Base-by-base conservation (phyloP, 2,329 filamentous ascomycete species). In the Xylaria sp. region DNA sequence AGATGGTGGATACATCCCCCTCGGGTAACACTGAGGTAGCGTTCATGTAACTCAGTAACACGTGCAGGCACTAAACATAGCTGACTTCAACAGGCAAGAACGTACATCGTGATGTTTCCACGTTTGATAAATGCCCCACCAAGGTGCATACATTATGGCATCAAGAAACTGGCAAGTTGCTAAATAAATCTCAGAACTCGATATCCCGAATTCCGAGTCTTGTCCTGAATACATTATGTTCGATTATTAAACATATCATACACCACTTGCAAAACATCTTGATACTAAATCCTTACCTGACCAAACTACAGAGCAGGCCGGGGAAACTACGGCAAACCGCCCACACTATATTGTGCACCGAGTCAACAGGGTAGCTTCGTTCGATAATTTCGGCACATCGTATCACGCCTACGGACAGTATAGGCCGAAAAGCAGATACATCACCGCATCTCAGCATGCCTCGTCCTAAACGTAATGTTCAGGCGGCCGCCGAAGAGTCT, bases 401-500 rank as follows among this genome's bases (percentile, higher is more conserved):
- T 8, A 20, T 59, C 52, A 34, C 46, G 59, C 48, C 52, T 55
- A 52, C 39, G 28, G 25, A 51, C 59, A 23, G 37, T 37, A 28
- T 39, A 39, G n/a, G 46, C 20, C 34, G 10, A 37, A 37, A 63
- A 48, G 34, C 60, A 15, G 15, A 46, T 7, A 13, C 37, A 62
- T 48, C 48, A 51, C 56, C 37, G 7, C 48, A 18, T 59, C 12
- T 54, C 48, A 74, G 61, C 13, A 94, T 94, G 92, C 89, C 85
- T 31, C 90, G 90, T 69, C 90, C 92, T 67, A 94, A 94, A 82
- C 90, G 94, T 73, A 91, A 90, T 74, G 84, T 96, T 64, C 88
- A 91, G 66, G 93, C 93, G 23, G 93, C 93, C 18, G 92, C 92
- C 57, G 90, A 94, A 78, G 91, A 93, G 80, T 85, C 89, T 1